phyloP scores from a whole-genome alignment of 257 asterid genomes.

The Solanum corneliomulleri region DNA sequence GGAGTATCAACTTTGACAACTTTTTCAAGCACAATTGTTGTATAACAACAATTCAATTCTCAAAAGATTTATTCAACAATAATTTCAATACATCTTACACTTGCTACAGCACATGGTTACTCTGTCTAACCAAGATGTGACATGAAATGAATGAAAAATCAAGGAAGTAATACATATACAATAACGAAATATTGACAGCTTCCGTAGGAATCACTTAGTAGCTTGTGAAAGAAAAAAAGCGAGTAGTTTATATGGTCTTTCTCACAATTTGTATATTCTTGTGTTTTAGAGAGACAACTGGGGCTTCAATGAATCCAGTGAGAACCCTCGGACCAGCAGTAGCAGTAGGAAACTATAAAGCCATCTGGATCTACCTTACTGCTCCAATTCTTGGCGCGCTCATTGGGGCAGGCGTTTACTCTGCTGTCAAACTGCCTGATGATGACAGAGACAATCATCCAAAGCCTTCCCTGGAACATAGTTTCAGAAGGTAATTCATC shows the following conservation, averaged over 20 bases:
- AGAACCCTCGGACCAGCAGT: slow-evolving; percentile 82
- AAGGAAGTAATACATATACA: not conserved
- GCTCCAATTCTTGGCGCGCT: slow-evolving; percentile 77
- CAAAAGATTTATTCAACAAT: not conserved
- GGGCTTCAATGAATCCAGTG: slow-evolving; percentile 92
- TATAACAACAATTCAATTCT: not conserved
- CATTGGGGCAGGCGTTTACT: slow-evolving; percentile 64
- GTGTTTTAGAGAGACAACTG: slow-evolving; percentile 45
- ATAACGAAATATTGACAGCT: not conserved
- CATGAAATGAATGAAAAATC: not conserved
- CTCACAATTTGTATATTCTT: not conserved
- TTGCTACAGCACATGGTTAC: too few relatives aligned
- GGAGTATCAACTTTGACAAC: not conserved
- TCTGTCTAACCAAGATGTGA: not conserved
- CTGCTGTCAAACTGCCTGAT: slow-evolving; percentile 61
- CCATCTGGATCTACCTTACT: slow-evolving; percentile 68
- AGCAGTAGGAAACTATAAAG: slow-evolving; percentile 62
- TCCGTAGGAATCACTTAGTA: not conserved
- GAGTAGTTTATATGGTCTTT: too few relatives aligned
- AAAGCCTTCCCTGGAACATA: slow-evolving; percentile 31
- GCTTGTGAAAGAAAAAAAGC: not conserved
- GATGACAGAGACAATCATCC: slow-evolving; percentile 12
- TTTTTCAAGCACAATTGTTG: not conserved
- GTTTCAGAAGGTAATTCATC: slow-evolving; percentile 41
- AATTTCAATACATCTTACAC: too few relatives aligned